Percentiles rank a stretch among this genome's conserved stretches.
These are phyloP conservation scores for Pichia paraexigua DNA, from an alignment of 805 yeast genomes.

Conservation along the genomic window DNA sequence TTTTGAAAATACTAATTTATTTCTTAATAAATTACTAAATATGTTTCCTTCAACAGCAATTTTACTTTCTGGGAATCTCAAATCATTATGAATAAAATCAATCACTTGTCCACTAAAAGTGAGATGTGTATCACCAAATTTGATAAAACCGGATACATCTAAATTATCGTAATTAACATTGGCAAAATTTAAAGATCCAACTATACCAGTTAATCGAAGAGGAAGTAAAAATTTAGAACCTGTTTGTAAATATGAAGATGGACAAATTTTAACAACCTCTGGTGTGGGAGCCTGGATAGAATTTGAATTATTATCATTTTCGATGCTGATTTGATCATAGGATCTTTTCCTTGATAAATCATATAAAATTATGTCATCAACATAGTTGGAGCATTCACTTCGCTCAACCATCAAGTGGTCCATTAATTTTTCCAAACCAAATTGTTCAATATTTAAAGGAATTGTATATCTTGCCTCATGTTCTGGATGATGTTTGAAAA, in stretches of 20 bases:
- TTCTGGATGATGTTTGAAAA: conserved; percentile 22
- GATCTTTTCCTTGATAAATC: conserved; percentile 5
- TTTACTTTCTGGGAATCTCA: conserved; percentile 19
- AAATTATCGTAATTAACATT: conserved; percentile 12
- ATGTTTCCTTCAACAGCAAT: conserved; percentile 25
- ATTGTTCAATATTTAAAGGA: conserved; percentile 15
- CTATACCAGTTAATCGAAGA: conserved; percentile 8
- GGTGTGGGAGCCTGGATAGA: background rate
- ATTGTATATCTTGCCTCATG: conserved; percentile 16
- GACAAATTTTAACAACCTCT: background rate
- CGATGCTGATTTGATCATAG: conserved; percentile 11
- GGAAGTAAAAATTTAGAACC: conserved; percentile 18
- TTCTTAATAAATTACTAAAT: conserved; percentile 24
- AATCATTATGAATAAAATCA: conserved; percentile 25
- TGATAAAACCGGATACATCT: conserved; percentile 16
- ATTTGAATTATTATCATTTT: background rate
- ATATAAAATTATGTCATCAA: background rate
- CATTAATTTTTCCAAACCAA: conserved; percentile 22
- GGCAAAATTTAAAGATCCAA: conserved; percentile 16
- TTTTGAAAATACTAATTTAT: conserved; percentile 21
- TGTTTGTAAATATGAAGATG: conserved; percentile 21
- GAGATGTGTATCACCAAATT: conserved; percentile 15
- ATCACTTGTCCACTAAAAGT: conserved; percentile 24
- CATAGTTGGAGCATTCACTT: conserved; percentile 1
- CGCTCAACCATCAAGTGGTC: conserved; percentile 19